Evolutionary conservation across 805 yeast genomes (phyloP).

Genomic region (Teunomyces tritomae): DNA sequence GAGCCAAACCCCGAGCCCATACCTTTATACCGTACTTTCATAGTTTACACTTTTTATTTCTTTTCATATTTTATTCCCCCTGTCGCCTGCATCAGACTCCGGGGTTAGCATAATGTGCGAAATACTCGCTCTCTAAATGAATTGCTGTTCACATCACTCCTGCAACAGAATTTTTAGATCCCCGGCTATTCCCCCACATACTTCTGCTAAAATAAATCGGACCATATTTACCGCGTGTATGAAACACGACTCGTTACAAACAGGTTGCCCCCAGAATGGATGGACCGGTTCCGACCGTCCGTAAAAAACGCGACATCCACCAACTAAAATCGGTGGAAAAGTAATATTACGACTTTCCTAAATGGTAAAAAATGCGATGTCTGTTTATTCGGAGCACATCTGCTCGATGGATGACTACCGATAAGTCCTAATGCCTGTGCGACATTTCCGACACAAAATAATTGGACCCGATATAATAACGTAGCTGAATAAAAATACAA

Average conservation of each 20-base stretch:
- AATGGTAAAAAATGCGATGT: not conserved
- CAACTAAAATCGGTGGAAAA: not conserved
- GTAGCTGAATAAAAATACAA: not conserved
- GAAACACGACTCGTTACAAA: not conserved
- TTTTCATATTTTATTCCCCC: not conserved
- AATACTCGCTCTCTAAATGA: not conserved
- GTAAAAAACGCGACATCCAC: not conserved
- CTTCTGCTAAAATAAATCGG: not conserved
- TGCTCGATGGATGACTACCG: not conserved
- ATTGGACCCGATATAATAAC: not conserved
- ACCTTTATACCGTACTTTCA: not conserved
- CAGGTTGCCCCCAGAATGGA: not conserved
- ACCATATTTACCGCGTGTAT: not conserved
- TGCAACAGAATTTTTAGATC: not conserved
- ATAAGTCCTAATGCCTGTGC: not conserved
- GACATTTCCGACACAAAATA: slow-evolving; percentile 1
- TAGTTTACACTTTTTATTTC: not conserved
- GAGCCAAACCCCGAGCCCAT: not conserved
- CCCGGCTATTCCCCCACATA: not conserved
- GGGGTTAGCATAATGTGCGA: not conserved
- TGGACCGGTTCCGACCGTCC: not conserved
- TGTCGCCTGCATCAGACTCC: not conserved
- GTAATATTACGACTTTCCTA: not conserved
- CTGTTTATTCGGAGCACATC: too few relatives aligned
- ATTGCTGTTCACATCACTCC: not conserved